Conservation (phyloP, 495 filamentous ascomycete genomes). For the Bombardia bombarda region DNA sequence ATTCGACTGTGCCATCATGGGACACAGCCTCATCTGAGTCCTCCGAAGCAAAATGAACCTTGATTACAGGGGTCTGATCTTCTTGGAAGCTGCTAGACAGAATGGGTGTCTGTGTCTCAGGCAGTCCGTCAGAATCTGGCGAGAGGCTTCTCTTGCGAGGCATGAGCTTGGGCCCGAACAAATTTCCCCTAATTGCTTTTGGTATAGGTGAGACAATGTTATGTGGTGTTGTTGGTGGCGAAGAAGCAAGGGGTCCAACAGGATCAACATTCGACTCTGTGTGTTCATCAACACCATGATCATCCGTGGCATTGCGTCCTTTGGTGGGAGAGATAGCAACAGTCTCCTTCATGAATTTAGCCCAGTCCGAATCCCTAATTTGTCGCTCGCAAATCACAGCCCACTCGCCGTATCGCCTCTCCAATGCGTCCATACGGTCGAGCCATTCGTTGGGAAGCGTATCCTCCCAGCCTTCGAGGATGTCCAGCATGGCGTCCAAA, state of each 20-base stretch:
- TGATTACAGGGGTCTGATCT: slow-evolving; percentile 9
- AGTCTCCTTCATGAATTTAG: slow-evolving; percentile 5
- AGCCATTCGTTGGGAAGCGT: slow-evolving; percentile 83
- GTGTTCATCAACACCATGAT: neutral
- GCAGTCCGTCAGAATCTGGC: neutral
- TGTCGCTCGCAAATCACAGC: slow-evolving; percentile 37
- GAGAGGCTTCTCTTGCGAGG: neutral
- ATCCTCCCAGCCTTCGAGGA: slow-evolving; percentile 73
- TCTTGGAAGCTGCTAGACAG: neutral
- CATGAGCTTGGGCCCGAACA: neutral
- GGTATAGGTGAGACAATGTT: neutral
- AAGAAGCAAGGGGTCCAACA: too few species aligned
- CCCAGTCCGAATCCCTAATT: slow-evolving; percentile 27
- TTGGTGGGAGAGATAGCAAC: neutral
- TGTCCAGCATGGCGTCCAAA: slow-evolving; percentile 77
- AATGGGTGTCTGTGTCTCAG: neutral
- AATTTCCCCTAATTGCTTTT: neutral
- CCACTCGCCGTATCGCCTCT: slow-evolving; percentile 77
- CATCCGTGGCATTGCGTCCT: neutral
- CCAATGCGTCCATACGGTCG: slow-evolving; percentile 70
- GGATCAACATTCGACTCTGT: too few species aligned
- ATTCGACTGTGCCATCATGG: too few species aligned
- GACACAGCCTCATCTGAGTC: slow-evolving; percentile 1
- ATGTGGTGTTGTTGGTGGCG: neutral
- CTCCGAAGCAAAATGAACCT: slow-evolving; percentile 12